Evolutionary conservation across 805 yeast species (phyloP).

Genomic region (Yueomyces sinensis): DNA sequence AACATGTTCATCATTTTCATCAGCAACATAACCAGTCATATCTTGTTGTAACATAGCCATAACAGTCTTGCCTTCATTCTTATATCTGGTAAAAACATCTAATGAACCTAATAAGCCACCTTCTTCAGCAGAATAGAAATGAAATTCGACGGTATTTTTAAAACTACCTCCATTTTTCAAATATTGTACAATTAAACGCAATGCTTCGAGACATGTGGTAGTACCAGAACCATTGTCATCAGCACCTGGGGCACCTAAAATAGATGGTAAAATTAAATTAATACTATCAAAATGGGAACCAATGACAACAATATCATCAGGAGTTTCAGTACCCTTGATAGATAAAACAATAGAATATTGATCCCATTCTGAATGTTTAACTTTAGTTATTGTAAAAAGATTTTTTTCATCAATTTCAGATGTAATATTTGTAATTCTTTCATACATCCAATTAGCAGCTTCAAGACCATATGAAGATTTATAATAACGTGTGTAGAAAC

Average conservation of each 20-base stretch:
- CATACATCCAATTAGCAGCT: conserved; percentile 57
- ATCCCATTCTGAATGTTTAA: conserved; percentile 58
- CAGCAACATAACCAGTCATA: conserved; percentile 72
- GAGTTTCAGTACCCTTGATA: conserved; percentile 35
- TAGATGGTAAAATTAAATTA: conserved; percentile 55
- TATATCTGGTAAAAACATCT: conserved; percentile 49
- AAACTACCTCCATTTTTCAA: conserved; percentile 6
- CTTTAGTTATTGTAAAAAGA: conserved; percentile 29
- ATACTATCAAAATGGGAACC: conserved; percentile 88
- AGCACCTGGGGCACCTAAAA: conserved; percentile 79
- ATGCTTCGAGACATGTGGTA: conserved; percentile 61
- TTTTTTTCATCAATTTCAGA: conserved; percentile 11
- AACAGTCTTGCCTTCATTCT: conserved; percentile 36
- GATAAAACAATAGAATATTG: conserved; percentile 66
- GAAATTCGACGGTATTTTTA: conserved; percentile 74
- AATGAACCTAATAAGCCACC: conserved; percentile 80
- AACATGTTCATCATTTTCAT: conserved; percentile 43
- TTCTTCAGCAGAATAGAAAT: conserved; percentile 93
- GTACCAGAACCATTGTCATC: conserved; percentile 93
- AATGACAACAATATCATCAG: conserved; percentile 44
- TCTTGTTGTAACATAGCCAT: conserved; percentile 88
- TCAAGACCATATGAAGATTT: conserved; percentile 57
- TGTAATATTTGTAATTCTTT: conserved; percentile 27
- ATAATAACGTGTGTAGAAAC: conserved; percentile 67
- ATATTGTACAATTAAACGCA: conserved; percentile 41